Percentiles rank a stretch among this genome's conserved stretches.
These are phyloP conservation scores for Aureobasidium melanogenum DNA, from an alignment of 2,329 filamentous ascomycete genomes.

Conservation along the genomic window DNA sequence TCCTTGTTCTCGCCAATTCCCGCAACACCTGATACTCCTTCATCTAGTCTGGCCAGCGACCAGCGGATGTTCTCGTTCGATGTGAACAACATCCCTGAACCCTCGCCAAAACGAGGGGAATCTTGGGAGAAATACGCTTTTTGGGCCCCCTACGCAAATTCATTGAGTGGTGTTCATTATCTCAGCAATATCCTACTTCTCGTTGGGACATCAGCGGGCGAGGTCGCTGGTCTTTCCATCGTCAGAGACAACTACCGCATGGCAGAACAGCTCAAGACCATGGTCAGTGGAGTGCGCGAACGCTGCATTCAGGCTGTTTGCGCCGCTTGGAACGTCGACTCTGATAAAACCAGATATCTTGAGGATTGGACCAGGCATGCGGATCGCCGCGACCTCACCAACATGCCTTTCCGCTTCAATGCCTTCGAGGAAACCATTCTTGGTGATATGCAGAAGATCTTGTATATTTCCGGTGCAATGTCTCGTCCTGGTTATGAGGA, in stretches of 20 bases:
- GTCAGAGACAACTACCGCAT: conserved; percentile 49
- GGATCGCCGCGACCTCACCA: conserved; percentile 78
- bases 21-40: conserved; percentile 58
- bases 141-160: conserved; percentile 90
- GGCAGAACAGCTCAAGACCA: conserved; percentile 62
- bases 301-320: conserved; percentile 78
- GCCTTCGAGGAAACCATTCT: conserved; percentile 78
- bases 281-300: conserved; percentile 74
- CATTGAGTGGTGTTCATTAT: conserved; percentile 84
- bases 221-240: conserved; percentile 68
- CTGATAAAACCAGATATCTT: conserved; percentile 81
- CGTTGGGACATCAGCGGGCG: conserved; percentile 77
- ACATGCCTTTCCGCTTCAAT: conserved; percentile 79
- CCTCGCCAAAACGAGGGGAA: conserved; percentile 65
- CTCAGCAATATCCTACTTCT: conserved; percentile 72
- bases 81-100: conserved; percentile 64
- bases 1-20: conserved; percentile 75
- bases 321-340: conserved; percentile 86
- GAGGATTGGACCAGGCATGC: conserved; percentile 86
- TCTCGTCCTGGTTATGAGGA: conserved; percentile 62
- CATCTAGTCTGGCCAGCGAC: conserved; percentile 51
- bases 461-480: conserved; percentile 84
- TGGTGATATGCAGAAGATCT: conserved; percentile 83
- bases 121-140: conserved; percentile 92
- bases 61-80: conserved; percentile 69